These are phyloP conservation scores for Scleroderma citrinum DNA, from an alignment of 768 basidiomycete species.

Conservation along the genomic window DNA sequence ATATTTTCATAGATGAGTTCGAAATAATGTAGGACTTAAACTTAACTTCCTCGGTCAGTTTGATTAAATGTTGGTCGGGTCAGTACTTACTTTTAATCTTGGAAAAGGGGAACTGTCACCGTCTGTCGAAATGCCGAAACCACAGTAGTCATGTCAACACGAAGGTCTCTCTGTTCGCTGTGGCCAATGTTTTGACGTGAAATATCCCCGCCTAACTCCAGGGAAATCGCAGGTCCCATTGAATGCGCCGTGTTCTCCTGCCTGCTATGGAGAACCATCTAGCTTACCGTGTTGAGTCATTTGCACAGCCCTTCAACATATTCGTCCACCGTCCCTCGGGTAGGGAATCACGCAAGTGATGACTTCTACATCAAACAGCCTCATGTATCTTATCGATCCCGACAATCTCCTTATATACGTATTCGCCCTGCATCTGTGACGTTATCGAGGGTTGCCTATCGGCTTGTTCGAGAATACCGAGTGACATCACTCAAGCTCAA, in stretches of 20 bases:
- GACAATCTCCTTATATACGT: conserved; percentile 4
- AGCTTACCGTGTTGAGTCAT: too few relatives aligned
- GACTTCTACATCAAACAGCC: not conserved
- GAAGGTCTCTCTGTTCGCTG: conserved; percentile 1
- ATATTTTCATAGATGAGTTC: not conserved
- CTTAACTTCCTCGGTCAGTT: conserved; percentile 1
- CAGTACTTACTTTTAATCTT: not conserved
- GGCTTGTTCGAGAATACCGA: not conserved
- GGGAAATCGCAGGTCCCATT: conserved; percentile 4
- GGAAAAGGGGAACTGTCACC: not conserved
- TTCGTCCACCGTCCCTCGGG: too few relatives aligned
- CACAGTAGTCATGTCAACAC: conserved; percentile 14
- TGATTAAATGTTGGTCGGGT: not conserved
- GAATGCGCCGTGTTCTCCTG: too few relatives aligned
- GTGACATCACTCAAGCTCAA: conserved; percentile 1
- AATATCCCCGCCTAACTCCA: conserved; percentile 4
- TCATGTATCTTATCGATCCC: conserved; percentile 14
- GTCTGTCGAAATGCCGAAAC: conserved; percentile 2
- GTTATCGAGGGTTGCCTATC: not conserved
- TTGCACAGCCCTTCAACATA: too few relatives aligned
- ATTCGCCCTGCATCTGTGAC: not conserved
- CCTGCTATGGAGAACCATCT: too few relatives aligned
- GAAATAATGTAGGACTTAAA: not conserved
- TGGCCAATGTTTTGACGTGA: not conserved
- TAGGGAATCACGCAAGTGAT: too few relatives aligned